Evolutionary conservation across 208 protist species (phyloP).

Genomic region (Endotrypanum monterogeii): DNA sequence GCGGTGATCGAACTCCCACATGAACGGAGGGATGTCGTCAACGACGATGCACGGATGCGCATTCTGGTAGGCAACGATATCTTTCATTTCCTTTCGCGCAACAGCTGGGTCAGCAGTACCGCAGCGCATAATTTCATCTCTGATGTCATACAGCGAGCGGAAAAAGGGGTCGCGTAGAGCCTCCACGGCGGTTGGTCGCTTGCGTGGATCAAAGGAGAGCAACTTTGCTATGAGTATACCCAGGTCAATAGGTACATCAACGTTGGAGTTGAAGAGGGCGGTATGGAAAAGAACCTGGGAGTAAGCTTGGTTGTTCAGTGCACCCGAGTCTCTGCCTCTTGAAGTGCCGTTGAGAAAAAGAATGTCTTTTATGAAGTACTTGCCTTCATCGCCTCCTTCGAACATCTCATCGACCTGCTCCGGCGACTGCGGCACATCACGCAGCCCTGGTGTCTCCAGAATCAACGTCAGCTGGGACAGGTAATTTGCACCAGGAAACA

Average conservation of each 20-base stretch:
- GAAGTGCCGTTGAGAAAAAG: slow-evolving; percentile 33
- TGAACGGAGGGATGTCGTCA: slow-evolving; percentile 32
- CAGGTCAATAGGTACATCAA: slow-evolving; percentile 40
- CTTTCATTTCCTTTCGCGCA: slow-evolving; percentile 20
- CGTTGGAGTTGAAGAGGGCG: slow-evolving; percentile 59
- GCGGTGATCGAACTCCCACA: slow-evolving; percentile 62
- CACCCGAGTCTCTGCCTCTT: not conserved
- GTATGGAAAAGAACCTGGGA: slow-evolving; percentile 41
- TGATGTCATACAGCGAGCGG: slow-evolving; percentile 29
- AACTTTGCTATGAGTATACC: slow-evolving; percentile 54
- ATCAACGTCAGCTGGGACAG: slow-evolving; percentile 58
- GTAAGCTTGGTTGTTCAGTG: slow-evolving; percentile 11
- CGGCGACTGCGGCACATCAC: slow-evolving; percentile 66
- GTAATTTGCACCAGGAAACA: slow-evolving; percentile 89
- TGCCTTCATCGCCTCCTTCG: slow-evolving; percentile 66
- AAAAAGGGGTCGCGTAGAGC: slow-evolving; percentile 75
- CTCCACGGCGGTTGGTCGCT: slow-evolving; percentile 64
- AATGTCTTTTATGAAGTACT: slow-evolving; percentile 60
- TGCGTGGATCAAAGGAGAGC: slow-evolving; percentile 53
- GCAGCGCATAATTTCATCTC: slow-evolving; percentile 69
- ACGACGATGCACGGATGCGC: slow-evolving; percentile 31
- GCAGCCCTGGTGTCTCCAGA: slow-evolving; percentile 81
- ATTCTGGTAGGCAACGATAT: slow-evolving; percentile 29
- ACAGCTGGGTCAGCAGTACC: slow-evolving; percentile 8
- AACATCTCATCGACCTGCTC: slow-evolving; percentile 71